Conservation (phyloP, 1,139 yeast species). For the Nakaseomyces sp. region DNA sequence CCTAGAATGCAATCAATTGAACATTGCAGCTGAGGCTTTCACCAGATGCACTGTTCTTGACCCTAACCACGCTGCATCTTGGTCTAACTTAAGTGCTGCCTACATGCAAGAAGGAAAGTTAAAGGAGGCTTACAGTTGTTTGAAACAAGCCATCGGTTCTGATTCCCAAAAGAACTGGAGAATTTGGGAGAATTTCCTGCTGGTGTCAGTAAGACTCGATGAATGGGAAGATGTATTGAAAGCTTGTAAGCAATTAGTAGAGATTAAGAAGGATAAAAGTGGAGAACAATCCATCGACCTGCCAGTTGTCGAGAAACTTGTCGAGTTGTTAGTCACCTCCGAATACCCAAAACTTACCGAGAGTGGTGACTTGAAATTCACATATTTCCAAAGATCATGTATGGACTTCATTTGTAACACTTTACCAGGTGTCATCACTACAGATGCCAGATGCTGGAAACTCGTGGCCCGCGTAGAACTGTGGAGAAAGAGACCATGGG, state of each 20-base stretch:
- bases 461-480: conserved; percentile 73
- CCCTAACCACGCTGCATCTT: conserved; percentile 71
- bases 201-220: conserved; percentile 68
- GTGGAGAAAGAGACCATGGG: conserved; percentile 87
- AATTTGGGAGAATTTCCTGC: conserved; percentile 79
- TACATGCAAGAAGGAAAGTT: conserved; percentile 55
- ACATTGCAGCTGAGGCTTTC: conserved; percentile 84
- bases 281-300: conserved; percentile 68
- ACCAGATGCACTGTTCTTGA: conserved; percentile 85
- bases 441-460: conserved; percentile 74
- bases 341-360: conserved; percentile 41
- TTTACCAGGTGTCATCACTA: conserved; percentile 60
- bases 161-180: conserved; percentile 75
- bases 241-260: conserved; percentile 59
- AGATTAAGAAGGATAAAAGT: conserved; percentile 40
- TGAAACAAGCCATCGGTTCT: conserved; percentile 68
- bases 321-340: conserved; percentile 50
- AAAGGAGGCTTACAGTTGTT: conserved; percentile 74
- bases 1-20: conserved; percentile 61
- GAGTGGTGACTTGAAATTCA: conserved; percentile 29
- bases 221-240: conserved; percentile 84
- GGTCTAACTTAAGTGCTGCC: conserved; percentile 93
- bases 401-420: conserved; percentile 58
- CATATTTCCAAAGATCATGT: conserved; percentile 58
- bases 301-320: conserved; percentile 66